Base-by-base conservation (phyloP, 2,329 filamentous ascomycete genomes). In the Colletotrichum sp. region DNA sequence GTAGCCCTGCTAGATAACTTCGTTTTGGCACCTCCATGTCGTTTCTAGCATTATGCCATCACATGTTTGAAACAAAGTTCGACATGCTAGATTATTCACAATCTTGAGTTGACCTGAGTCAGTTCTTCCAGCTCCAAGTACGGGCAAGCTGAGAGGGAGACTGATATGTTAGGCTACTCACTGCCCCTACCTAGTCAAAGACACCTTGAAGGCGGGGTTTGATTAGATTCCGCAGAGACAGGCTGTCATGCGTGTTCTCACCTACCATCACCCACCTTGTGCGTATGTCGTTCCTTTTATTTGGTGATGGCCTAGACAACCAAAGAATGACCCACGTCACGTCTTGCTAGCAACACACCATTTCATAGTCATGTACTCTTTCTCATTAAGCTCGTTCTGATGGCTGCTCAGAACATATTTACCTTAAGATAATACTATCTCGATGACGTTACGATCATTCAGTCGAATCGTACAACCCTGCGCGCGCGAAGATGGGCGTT, bases 171-270 rank as follows among this genome's bases (percentile, higher is more conserved):
- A 21, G n/a, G 44, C 44, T 21, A 13, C n/a, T 13, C 18, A 21
- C 6, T 52, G 44, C 16, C 3, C 10, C n/a, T 49, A 4, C n/a
- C 10, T 52, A 21, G 10, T 21, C n/a, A 52, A 21, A 13, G 2
- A 0, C 4, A 21, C 0, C n/a, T 21, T 52, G 0, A 3, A 52
- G 44, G n/a, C 10, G 10, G 4, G 2, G 10, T 4, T 8, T 13
- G 44, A 8, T 21, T 3, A 13, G 44, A 52, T 21, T 52, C 18
- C 2, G 44, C 44, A 21, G n/a, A 21, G 9, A 49, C 44, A 21
- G 44, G 4, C 3, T 8, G 44, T 21, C 44, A 52, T 52, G n/a
- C n/a, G 6, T 13, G 10, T 52, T 3, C 44, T 49, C 3, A 21
- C 4, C 44, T 8, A 49, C 2, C 1, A 21, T 12, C 6, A 21